These are phyloP conservation scores for Acanthamoeba healyi DNA, from an alignment of 208 protist genomes.

Conservation along the genomic window DNA sequence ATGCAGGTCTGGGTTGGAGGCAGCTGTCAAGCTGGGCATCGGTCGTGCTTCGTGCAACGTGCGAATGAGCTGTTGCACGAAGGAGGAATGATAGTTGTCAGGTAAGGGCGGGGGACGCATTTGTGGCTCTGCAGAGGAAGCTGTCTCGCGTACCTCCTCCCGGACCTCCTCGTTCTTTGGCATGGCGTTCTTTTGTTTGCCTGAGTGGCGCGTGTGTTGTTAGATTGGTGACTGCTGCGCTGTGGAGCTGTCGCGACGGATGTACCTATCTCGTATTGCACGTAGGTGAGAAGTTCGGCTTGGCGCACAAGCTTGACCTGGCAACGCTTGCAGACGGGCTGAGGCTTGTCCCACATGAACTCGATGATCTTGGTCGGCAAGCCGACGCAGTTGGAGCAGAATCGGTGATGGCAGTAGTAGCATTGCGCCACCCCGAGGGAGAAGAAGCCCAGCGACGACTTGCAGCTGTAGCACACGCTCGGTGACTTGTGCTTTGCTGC, in stretches of 20 bases:
- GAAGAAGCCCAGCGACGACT: constrained; percentile 57
- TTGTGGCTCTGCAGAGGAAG: no score
- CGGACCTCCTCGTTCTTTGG: constrained; percentile 36
- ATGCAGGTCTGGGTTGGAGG: neutral
- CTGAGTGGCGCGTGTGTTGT: neutral
- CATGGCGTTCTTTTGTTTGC: constrained; percentile 42
- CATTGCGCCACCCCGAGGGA: constrained; percentile 37
- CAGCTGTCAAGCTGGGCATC: neutral
- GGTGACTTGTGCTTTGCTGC: constrained; percentile 21
- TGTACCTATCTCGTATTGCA: constrained; percentile 56
- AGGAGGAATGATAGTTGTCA: neutral
- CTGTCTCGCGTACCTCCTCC: neutral
- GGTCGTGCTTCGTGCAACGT: neutral
- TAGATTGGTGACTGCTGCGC: neutral
- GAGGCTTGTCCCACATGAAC: constrained; percentile 70
- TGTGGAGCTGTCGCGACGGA: neutral
- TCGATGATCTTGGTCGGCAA: constrained; percentile 67
- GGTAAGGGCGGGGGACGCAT: neutral
- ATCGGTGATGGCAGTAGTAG: constrained; percentile 71
- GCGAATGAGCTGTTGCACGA: neutral
- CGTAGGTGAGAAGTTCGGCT: constrained; percentile 50
- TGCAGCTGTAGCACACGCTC: constrained; percentile 21
- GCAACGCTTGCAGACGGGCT: constrained; percentile 67
- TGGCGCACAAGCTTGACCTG: constrained; percentile 47
- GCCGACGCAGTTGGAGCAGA: constrained; percentile 50